Percentiles rank a stretch among this genome's conserved stretches.
These are phyloP conservation scores for Lentinula guzmanii DNA, from an alignment of 768 basidiomycete species.

Conservation along the genomic window DNA sequence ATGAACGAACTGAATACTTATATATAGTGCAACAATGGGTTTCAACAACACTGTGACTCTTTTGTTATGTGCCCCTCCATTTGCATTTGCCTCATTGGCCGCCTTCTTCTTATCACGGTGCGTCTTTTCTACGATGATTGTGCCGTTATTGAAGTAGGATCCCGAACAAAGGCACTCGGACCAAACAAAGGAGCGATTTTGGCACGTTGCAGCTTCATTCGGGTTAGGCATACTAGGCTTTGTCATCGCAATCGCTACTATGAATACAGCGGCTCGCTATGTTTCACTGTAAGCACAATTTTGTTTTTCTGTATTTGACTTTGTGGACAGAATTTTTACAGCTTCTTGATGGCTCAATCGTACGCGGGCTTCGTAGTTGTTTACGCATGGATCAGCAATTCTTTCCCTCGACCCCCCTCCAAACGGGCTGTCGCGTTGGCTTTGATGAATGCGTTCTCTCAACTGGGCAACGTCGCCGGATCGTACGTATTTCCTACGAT, in stretches of 20 bases:
- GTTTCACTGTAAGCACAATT: constrained; percentile 48
- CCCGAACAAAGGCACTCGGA: constrained; percentile 62
- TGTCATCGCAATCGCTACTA: constrained; percentile 63
- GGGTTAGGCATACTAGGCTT: constrained; percentile 67
- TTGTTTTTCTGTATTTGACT: background rate
- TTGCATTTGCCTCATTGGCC: constrained; percentile 55
- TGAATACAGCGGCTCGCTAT: constrained; percentile 66
- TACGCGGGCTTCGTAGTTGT: constrained; percentile 68
- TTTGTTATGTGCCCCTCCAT: constrained; percentile 80
- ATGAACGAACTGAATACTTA: background rate
- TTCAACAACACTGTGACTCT: constrained; percentile 60
- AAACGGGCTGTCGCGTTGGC: constrained; percentile 83
- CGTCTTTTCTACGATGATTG: constrained; percentile 16
- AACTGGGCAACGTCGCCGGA: constrained; percentile 80
- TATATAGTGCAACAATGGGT: constrained; percentile 50
- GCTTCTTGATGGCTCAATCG: constrained; percentile 74
- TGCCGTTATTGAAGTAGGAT: background rate
- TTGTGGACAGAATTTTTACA: constrained; percentile 13
- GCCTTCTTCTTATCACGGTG: constrained; percentile 48
- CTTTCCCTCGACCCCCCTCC: constrained; percentile 67
- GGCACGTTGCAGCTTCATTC: constrained; percentile 55
- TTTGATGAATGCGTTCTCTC: constrained; percentile 73
- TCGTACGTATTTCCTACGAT: constrained; percentile 65
- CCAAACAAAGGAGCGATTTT: constrained; percentile 65
- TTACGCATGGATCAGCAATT: constrained; percentile 42